Evolutionary conservation across 768 basidiomycete genomes (phyloP).

Genomic region (Chalciporus piperatus): DNA sequence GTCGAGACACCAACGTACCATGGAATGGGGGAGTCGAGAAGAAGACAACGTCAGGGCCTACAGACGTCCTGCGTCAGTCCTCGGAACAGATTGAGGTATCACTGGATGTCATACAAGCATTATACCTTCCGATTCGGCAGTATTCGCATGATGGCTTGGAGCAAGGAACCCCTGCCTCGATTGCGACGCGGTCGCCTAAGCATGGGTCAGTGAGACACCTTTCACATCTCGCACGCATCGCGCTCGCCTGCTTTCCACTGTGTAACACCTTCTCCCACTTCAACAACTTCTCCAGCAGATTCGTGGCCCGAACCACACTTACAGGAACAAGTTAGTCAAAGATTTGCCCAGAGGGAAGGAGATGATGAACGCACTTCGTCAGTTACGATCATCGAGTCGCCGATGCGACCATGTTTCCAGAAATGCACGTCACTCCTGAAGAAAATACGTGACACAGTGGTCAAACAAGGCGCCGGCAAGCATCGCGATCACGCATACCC

Average conservation of each 20-base stretch:
- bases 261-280: conserved; percentile 63
- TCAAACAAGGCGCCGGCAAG: not conserved
- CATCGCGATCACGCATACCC: conserved; percentile 41
- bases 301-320: conserved; percentile 71
- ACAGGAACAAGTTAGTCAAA: not conserved
- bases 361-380: conserved; percentile 46
- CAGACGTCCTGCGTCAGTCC: conserved; percentile 1
- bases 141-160: conserved; percentile 58
- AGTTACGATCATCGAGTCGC: conserved; percentile 67
- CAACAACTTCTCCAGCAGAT: conserved; percentile 64
- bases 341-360: not conserved
- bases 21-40: conserved; percentile 72
- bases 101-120: conserved; percentile 44
- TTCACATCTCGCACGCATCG: not conserved
- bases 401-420: conserved; percentile 68
- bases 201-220: conserved; percentile 1
- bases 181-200: conserved; percentile 63
- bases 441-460: not conserved
- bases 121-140: conserved; percentile 64
- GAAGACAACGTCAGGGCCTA: conserved; percentile 51
- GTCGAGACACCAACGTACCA: conserved; percentile 33
- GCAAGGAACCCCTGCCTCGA: conserved; percentile 69
- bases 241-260: conserved; percentile 57
- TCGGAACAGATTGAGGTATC: too few species aligned
- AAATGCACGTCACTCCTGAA: conserved; percentile 69